Percentiles rank a stretch among this genome's conserved stretches.
Evolutionary conservation across 1,139 yeast genomes (phyloP).

Genomic region (Geotrichum citri-aurantii): DNA sequence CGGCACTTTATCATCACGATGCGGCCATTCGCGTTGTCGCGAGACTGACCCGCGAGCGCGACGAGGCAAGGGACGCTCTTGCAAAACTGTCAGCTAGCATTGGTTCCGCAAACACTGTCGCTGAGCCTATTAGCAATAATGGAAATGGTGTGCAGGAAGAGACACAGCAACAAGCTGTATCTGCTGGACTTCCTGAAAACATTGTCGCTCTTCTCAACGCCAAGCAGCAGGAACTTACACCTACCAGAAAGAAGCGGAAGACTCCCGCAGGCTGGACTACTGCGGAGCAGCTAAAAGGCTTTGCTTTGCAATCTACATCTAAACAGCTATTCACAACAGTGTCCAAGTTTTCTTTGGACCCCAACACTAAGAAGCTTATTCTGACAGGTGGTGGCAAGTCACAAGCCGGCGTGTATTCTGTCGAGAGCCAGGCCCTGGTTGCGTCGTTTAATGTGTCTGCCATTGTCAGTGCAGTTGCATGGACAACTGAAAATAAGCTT

Average conservation of each 20-base stretch:
- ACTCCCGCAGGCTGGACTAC: constrained; percentile 21
- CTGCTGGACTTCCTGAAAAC: constrained; percentile 12
- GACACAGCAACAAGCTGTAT: constrained; percentile 19
- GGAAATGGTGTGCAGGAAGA: constrained; percentile 13
- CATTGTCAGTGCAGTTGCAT: constrained; percentile 28
- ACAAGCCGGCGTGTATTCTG: constrained; percentile 25
- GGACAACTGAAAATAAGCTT: constrained; percentile 21
- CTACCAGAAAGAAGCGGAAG: constrained; percentile 23
- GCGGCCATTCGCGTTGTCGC: constrained; percentile 89
- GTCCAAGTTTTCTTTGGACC: constrained; percentile 18
- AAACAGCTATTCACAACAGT: constrained; percentile 28
- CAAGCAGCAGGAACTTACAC: constrained; percentile 22
- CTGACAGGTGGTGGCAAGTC: constrained; percentile 31
- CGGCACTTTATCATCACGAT: constrained; percentile 77
- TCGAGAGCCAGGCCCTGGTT: constrained; percentile 13
- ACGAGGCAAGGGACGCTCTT: constrained; percentile 59
- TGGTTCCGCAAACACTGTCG: constrained; percentile 21
- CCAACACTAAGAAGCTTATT: constrained; percentile 14
- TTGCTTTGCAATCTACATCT: constrained; percentile 17
- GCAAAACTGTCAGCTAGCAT: constrained; percentile 39
- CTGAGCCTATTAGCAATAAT: constrained; percentile 8
- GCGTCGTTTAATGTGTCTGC: constrained; percentile 22
- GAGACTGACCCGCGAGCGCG: constrained; percentile 63
- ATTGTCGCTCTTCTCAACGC: constrained; percentile 18
- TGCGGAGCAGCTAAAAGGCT: constrained; percentile 15